These are phyloP conservation scores for Colletotrichum viniferum DNA, from an alignment of 2,329 filamentous ascomycete species.

Conservation along the genomic window DNA sequence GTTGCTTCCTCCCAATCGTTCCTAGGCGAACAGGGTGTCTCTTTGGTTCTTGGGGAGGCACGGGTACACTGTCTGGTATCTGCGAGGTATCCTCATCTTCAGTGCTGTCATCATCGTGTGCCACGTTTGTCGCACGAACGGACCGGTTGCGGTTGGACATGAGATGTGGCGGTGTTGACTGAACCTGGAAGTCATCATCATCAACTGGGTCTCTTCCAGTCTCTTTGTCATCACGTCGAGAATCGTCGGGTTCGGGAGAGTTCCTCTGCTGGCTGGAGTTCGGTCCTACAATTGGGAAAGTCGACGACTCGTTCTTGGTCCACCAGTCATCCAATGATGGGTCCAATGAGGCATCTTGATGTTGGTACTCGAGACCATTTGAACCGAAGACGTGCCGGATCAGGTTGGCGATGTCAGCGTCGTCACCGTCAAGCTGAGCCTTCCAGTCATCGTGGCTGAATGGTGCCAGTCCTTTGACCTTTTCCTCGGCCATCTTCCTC, in stretches of 20 bases:
- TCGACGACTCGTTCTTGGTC: constrained; percentile 25
- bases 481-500: constrained; percentile 48
- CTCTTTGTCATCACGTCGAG: background rate
- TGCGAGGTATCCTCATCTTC: constrained; percentile 33
- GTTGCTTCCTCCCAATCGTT: constrained; percentile 37
- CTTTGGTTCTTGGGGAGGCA: constrained; percentile 21
- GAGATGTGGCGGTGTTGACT: constrained; percentile 49
- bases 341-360: constrained; percentile 32
- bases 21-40: constrained; percentile 34
- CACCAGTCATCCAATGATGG: constrained; percentile 54
- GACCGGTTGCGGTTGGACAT: constrained; percentile 28
- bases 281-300: constrained; percentile 5
- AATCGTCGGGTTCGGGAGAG: constrained; percentile 20
- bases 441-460: constrained; percentile 49
- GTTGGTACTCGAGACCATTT: constrained; percentile 33
- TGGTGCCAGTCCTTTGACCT: constrained; percentile 55
- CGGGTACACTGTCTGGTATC: constrained; percentile 23
- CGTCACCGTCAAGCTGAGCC: constrained; percentile 26
- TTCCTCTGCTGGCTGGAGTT: background rate
- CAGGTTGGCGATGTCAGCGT: constrained; percentile 39
- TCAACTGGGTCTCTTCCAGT: background rate
- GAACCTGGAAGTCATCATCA: constrained; percentile 57
- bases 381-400: constrained; percentile 46
- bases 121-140: constrained; percentile 8
- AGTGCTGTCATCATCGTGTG: constrained; percentile 33